Evolutionary conservation across 371 early-diverging fungal species (phyloP).

Genomic region (Lichtheimia ornata): DNA sequence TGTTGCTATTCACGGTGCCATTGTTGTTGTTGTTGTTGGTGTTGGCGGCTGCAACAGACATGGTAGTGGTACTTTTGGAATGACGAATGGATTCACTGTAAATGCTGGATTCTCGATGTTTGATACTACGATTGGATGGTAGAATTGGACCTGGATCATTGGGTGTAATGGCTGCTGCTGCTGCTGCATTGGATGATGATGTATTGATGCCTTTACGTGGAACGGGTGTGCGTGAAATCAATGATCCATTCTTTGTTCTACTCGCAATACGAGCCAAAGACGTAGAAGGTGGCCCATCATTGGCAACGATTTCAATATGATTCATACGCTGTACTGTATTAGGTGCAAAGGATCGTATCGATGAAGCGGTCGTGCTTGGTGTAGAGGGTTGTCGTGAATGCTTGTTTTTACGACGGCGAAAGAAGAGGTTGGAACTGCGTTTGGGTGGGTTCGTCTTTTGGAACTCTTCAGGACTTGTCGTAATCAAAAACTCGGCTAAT

Average conservation of each 20-base stretch:
- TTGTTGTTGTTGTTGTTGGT: background rate
- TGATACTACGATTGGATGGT: constrained; percentile 27
- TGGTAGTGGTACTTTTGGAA: constrained; percentile 27
- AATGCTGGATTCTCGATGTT: constrained; percentile 37
- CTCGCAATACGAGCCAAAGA: constrained; percentile 9
- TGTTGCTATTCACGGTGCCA: constrained; percentile 11
- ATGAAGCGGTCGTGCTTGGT: background rate
- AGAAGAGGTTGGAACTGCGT: constrained; percentile 28
- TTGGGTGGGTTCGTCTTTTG: constrained; percentile 28
- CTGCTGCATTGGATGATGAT: background rate
- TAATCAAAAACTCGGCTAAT: constrained; percentile 49
- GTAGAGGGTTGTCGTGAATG: constrained; percentile 22
- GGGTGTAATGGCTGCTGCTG: background rate
- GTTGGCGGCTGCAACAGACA: background rate
- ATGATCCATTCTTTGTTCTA: constrained; percentile 2
- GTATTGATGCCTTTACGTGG: background rate
- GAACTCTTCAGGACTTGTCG: constrained; percentile 52
- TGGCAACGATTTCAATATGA: constrained; percentile 40
- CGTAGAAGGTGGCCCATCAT: constrained; percentile 8
- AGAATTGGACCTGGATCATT: constrained; percentile 21
- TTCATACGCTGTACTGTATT: constrained; percentile 25
- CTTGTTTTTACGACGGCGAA: constrained; percentile 28
- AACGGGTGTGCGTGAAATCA: background rate
- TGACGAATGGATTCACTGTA: constrained; percentile 43
- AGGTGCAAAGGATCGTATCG: background rate